phyloP scores from a whole-genome alignment of 2,329 filamentous ascomycete species.

The Hypoxylon sp. region DNA sequence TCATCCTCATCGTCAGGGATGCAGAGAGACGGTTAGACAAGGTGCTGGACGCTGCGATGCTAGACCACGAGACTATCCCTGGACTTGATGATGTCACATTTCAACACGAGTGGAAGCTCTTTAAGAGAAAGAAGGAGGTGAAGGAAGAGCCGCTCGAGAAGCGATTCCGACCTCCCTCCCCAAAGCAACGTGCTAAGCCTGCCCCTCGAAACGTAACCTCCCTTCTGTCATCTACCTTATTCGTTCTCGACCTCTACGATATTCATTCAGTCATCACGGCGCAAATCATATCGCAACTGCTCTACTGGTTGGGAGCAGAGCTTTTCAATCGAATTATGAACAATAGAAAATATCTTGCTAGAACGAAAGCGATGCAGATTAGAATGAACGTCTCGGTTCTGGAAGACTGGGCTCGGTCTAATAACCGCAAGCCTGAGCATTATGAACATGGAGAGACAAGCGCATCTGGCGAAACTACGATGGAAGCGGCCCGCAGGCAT shows the following conservation, averaged over 20 bases:
- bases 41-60: slow-evolving; percentile 91
- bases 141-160: slow-evolving; percentile 94
- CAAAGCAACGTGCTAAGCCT: slow-evolving; percentile 90
- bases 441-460: slow-evolving; percentile 93
- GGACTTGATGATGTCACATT: slow-evolving; percentile 97
- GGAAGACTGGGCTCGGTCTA: slow-evolving; percentile 94
- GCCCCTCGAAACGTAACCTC: slow-evolving; percentile 97
- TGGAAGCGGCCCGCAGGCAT: slow-evolving; percentile 87
- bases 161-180: slow-evolving; percentile 90
- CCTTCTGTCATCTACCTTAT: slow-evolving; percentile 92
- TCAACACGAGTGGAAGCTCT: slow-evolving; percentile 98
- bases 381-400: slow-evolving; percentile 97
- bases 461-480: slow-evolving; percentile 86
- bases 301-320: slow-evolving; percentile 97
- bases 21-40: slow-evolving; percentile 97
- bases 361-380: slow-evolving; percentile 99
- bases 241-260: slow-evolving; percentile 98
- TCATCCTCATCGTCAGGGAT: slow-evolving; percentile 96
- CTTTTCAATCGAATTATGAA: slow-evolving; percentile 99
- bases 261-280: slow-evolving; percentile 96
- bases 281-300: slow-evolving; percentile 90
- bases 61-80: slow-evolving; percentile 98
- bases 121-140: slow-evolving; percentile 90
- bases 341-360: slow-evolving; percentile 91
- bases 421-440: slow-evolving; percentile 95